These are phyloP conservation scores for Boletus sp. DNA, from an alignment of 1,284 basidiomycete species.

Conservation along the genomic window DNA sequence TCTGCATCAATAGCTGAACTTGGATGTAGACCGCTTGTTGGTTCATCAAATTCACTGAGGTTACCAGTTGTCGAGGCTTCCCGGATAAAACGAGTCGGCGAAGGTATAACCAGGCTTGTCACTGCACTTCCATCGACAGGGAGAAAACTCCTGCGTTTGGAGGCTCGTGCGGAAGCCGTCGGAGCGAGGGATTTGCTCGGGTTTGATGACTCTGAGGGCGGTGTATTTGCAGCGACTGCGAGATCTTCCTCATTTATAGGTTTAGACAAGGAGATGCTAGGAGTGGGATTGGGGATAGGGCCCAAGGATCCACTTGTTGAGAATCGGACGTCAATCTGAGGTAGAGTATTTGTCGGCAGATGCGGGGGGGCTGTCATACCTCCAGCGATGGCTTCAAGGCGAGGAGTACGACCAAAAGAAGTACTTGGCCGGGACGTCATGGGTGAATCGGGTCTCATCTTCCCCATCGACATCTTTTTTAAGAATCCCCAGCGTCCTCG, in stretches of 20 bases:
- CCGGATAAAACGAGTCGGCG: constrained; percentile 58
- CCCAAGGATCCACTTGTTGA: constrained; percentile 62
- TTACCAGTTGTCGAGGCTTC: constrained; percentile 46
- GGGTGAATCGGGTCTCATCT: constrained; percentile 60
- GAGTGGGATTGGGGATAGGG: constrained; percentile 34
- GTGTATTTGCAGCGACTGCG: constrained; percentile 1
- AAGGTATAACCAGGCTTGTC: constrained; percentile 54
- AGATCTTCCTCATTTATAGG: constrained; percentile 25
- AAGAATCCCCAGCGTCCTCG: constrained; percentile 84
- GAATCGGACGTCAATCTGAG: constrained; percentile 66
- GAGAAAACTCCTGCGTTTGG: constrained; percentile 80
- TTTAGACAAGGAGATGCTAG: constrained; percentile 28
- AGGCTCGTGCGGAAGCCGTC: constrained; percentile 44
- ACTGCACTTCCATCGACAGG: constrained; percentile 64
- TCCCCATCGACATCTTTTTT: constrained; percentile 95
- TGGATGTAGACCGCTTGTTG: constrained; percentile 35
- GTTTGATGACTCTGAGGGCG: constrained; percentile 10
- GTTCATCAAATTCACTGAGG: constrained; percentile 39
- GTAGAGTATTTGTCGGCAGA: constrained; percentile 38
- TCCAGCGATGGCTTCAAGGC: constrained; percentile 16
- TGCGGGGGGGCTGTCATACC: constrained; percentile 22
- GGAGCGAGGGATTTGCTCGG: constrained; percentile 48
- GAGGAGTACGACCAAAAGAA: constrained; percentile 20
- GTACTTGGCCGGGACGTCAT: constrained; percentile 27
- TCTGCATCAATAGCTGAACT: constrained; percentile 46